Evolutionary conservation across 2,329 filamentous ascomycete species (phyloP), one percentile per base, ranked within the genome.

Genomic region (Didymella sp.): DNA sequence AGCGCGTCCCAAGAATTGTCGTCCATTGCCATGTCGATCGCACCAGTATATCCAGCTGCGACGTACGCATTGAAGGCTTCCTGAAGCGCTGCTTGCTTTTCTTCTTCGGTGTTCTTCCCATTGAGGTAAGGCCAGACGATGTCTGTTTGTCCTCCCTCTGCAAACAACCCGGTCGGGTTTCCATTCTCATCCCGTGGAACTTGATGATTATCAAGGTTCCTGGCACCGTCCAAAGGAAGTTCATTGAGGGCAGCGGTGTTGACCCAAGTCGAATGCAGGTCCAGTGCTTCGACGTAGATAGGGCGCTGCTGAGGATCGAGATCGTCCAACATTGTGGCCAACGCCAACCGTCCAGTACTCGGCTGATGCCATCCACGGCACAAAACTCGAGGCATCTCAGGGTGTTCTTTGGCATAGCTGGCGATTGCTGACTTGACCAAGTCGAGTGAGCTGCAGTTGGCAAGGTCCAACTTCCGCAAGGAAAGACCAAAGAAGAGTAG

Each of bases 201-300:
- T 25, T 58, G 58, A 19, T 60, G 53, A 19, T 25, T 51, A 15
- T 50, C 58, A 25, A 57, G 46, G 2, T 60, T 31, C 33, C 51
- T 47, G 73, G 75, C 76, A 24, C 68, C 62, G 19, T 77, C 70
- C 0, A 81, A 70, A 3, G 75, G 78, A 38, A 84, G 72, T 53
- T 83, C 82, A 4, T 69, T 61, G 5, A 84, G 69, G 0, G 79
- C 82, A 0, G 80, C 76, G 5, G 75, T 79, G 67, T 79, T 84
- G 67, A 78, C 79, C 82, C 82, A 84, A 0, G 79, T 78, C 11
- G 78, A 80, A 63, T 84, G 82, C 60, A 84, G 65, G 60, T 83
- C 82, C 69, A 82, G 81, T 15, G 80, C 78, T 61, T 84, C 81
- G 59, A 84, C 77, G 57, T 80, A 79, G 52, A 84, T 80, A 0